phyloP scores from a whole-genome alignment of 208 protist species.

The Angomonas ambiguus region DNA sequence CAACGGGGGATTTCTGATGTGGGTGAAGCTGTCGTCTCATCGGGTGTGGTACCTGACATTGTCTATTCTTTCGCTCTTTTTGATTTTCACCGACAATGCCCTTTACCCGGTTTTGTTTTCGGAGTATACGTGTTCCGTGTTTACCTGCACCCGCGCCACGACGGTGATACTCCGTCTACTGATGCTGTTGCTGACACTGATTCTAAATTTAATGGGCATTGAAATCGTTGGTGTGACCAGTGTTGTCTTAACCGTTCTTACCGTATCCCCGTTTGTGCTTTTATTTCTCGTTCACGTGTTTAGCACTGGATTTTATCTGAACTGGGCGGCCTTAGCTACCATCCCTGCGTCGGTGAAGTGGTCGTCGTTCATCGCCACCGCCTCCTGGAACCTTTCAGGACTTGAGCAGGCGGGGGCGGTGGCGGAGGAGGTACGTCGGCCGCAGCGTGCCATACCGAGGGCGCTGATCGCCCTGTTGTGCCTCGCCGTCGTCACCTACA shows the following conservation, averaged over 20 bases:
- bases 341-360: conserved; percentile 58
- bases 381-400: conserved; percentile 80
- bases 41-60: conserved; percentile 63
- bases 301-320: conserved; percentile 50
- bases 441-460: conserved; percentile 56
- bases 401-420: conserved; percentile 73
- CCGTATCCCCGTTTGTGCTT: conserved; percentile 54
- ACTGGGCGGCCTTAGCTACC: conserved; percentile 61
- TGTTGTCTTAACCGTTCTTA: conserved; percentile 50
- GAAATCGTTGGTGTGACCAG: conserved; percentile 57
- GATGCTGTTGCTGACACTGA: conserved; percentile 48
- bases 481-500: conserved; percentile 65
- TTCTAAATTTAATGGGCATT: conserved; percentile 64
- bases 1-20: conserved; percentile 75
- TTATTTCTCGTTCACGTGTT: conserved; percentile 61
- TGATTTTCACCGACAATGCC: conserved; percentile 70
- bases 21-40: conserved; percentile 60
- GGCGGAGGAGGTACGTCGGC: conserved; percentile 58
- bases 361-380: conserved; percentile 67
- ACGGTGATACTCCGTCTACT: conserved; percentile 31
- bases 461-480: conserved; percentile 61
- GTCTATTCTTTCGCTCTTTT: conserved; percentile 52
- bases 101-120: conserved; percentile 78
- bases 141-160: conserved; percentile 24
- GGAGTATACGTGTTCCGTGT: conserved; percentile 60